Base-by-base conservation (phyloP, 1,284 basidiomycete genomes). In the Anthracocystis walkeri region DNA sequence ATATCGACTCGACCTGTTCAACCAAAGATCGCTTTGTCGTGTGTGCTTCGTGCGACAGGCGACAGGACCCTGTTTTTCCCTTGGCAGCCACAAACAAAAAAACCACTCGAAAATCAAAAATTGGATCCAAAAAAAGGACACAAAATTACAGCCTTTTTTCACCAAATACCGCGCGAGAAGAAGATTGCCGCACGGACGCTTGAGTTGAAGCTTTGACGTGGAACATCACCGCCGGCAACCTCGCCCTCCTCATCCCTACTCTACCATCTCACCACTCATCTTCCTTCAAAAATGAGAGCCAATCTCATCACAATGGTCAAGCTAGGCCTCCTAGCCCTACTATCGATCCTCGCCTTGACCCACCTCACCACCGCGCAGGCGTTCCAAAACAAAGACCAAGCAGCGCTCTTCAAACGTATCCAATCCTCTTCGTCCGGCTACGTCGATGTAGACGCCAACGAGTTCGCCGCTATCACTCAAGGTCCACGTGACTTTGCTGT, bases 401-500 rank as follows among this genome's bases (percentile, higher is more conserved):
- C 29, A 1, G 21, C 42, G 2, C 68, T 75, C 52, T 67, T 53
- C 68, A 61, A 62, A 11, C 45, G 49, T 2, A 71, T 71, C 56
- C 65, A 71, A 25, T 41, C 64, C 11, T 71, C 68, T 0, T 27
- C 54, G 7, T 6, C 20, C 2, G 73, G 73, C 41, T 75, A 46
- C 46, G 45, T 75, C 55, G 73, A 75, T 21, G 54, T 75, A n/a
- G 73, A 67, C 57, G 23, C 57, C 33, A 45, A 58, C 18, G 65
- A 62, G 23, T 75, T 75, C 14, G 21, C 54, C 11, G 10, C 65
- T 3, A 59, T 75, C 51, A 29, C 52, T 2, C 33, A 52, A 1
- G 35, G 45, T 1, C 73, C 73, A 10, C 67, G 73, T 40, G 62
- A 78, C 59, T 80, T 60, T 38, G 73, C 79, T 16, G 72, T 78